Evolutionary conservation across 768 basidiomycete genomes (phyloP).

Genomic region (Suillus americanus): DNA sequence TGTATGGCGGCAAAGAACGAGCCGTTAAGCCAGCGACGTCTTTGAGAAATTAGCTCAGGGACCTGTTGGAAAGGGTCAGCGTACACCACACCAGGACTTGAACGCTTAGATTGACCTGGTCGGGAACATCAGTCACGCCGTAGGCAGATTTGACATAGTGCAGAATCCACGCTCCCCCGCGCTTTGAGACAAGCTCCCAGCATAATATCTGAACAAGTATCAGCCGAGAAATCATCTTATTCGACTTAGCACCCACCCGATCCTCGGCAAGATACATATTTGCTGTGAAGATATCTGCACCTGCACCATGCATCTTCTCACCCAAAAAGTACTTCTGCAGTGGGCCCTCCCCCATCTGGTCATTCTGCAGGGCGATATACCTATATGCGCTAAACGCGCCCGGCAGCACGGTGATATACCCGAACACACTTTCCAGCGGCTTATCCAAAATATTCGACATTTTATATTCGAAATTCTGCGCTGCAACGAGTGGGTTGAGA

Average conservation of each 20-base stretch:
- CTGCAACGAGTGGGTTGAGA: conserved; percentile 84
- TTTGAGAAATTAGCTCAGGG: conserved; percentile 92
- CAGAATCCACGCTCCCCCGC: conserved; percentile 85
- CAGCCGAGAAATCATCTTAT: conserved; percentile 5
- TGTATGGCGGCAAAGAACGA: conserved; percentile 98
- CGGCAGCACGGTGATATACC: conserved; percentile 92
- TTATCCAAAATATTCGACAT: conserved; percentile 94
- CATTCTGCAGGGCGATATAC: conserved; percentile 91
- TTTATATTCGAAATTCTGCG: conserved; percentile 95
- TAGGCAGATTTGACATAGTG: conserved; percentile 97
- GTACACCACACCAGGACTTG: background rate
- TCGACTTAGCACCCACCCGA: conserved; percentile 43
- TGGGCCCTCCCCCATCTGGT: conserved; percentile 78
- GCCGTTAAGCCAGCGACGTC: conserved; percentile 95
- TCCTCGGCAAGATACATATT: conserved; percentile 97
- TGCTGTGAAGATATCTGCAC: conserved; percentile 89
- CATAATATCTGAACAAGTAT: conserved; percentile 71
- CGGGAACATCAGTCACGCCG: conserved; percentile 91
- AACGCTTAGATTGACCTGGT: conserved; percentile 52
- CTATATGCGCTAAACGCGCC: conserved; percentile 92
- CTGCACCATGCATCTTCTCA: conserved; percentile 89
- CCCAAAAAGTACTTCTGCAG: conserved; percentile 96
- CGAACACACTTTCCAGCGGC: conserved; percentile 86
- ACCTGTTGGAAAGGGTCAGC: conserved; percentile 42
- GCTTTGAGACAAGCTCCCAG: conserved; percentile 97